These are phyloP conservation scores for Mortierella claussenii DNA, from an alignment of 192 early-diverging fungal species.

Conservation along the genomic window DNA sequence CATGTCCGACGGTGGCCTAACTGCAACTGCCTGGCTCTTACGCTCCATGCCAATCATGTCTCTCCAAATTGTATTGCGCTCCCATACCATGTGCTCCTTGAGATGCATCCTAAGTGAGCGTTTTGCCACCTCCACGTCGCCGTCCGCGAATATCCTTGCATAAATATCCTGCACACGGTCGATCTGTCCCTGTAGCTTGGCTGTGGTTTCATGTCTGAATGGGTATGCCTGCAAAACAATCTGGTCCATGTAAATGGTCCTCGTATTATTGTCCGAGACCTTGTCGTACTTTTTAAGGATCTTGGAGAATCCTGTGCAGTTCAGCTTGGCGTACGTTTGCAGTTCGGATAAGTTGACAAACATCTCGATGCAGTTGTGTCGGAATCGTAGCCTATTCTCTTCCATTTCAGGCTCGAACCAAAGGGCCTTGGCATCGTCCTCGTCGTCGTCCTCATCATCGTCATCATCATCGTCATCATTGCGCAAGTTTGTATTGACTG, in stretches of 20 bases:
- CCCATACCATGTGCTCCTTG: conserved; percentile 92
- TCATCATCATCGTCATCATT: conserved; percentile 13
- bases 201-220: conserved; percentile 72
- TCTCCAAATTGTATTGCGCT: conserved; percentile 96
- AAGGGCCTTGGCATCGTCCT: conserved; percentile 28
- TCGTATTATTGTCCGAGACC: conserved; percentile 77
- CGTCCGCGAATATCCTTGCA: conserved; percentile 69
- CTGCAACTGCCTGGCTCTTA: conserved; percentile 73
- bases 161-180: conserved; percentile 70
- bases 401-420: conserved; percentile 54
- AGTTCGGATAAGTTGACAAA: conserved; percentile 88
- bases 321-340: conserved; percentile 87
- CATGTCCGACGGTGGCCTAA: conserved; percentile 37
- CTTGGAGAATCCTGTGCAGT: conserved; percentile 92
- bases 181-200: conserved; percentile 70
- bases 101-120: conserved; percentile 81
- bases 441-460: conserved; percentile 24
- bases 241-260: conserved; percentile 72
- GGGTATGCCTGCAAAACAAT: conserved; percentile 73
- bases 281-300: conserved; percentile 98
- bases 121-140: conserved; percentile 70
- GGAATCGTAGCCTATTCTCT: conserved; percentile 39
- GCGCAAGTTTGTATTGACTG: not conserved
- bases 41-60: conserved; percentile 94
- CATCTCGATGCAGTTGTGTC: conserved; percentile 70